These are phyloP conservation scores for Krasilnikovozyma curviuscula DNA, from an alignment of 768 basidiomycete species.

Conservation along the genomic window DNA sequence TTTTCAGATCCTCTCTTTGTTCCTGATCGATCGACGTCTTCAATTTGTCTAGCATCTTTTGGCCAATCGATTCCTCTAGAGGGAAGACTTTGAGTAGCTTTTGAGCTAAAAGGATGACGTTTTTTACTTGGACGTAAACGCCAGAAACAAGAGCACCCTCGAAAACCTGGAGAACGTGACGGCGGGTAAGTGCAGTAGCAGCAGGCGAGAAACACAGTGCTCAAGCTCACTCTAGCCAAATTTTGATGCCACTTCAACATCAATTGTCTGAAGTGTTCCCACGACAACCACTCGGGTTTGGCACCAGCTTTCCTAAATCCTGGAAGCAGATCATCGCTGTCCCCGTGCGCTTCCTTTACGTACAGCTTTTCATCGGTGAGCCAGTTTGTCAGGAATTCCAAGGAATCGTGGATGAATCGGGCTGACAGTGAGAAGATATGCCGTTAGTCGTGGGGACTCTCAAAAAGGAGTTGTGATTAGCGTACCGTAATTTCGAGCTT, in stretches of 20 bases:
- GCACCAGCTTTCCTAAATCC: slow-evolving; percentile 28
- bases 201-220: not conserved
- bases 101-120: slow-evolving; percentile 81
- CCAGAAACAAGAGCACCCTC: slow-evolving; percentile 60
- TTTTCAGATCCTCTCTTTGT: slow-evolving; percentile 35
- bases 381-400: slow-evolving; percentile 65
- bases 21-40: slow-evolving; percentile 52
- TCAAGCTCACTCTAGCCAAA: slow-evolving; percentile 38
- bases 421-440: slow-evolving; percentile 31
- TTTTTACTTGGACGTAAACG: slow-evolving; percentile 96
- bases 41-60: slow-evolving; percentile 39
- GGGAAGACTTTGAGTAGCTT: slow-evolving; percentile 83
- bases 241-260: slow-evolving; percentile 70
- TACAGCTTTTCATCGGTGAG: slow-evolving; percentile 41
- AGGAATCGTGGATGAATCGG: slow-evolving; percentile 62
- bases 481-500: slow-evolving; percentile 81
- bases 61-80: slow-evolving; percentile 35
- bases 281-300: slow-evolving; percentile 43
- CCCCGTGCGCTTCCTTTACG: slow-evolving; percentile 41
- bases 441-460: not conserved
- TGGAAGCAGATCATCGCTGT: slow-evolving; percentile 37
- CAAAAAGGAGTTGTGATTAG: not conserved
- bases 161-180: slow-evolving; percentile 39
- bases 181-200: not conserved
- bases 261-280: slow-evolving; percentile 50